Base-by-base conservation (phyloP, 2,329 filamentous ascomycete genomes). In the Phialophora expanda region DNA sequence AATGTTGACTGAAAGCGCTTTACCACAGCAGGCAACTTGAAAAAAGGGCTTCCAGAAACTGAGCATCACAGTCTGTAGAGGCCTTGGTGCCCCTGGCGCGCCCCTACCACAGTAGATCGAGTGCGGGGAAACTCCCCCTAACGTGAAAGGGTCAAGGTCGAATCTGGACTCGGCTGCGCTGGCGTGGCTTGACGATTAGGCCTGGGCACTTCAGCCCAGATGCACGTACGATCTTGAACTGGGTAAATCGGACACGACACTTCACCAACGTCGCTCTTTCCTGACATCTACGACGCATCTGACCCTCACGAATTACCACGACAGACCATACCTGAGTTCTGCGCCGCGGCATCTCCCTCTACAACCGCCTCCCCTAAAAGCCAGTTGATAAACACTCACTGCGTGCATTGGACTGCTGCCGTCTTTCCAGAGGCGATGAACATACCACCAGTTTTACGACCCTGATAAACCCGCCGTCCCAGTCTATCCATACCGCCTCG, bases 91-190 rank as follows among this genome's bases (percentile, higher is more conserved):
- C 38, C 38, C 38, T 44, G 38, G 38, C 38, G 14, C 14, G 38
- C 38, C 38, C 38, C 38, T 44, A 22, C 46, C 20, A 26, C 7
- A 26, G 3, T 55, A 32, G 26, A 55, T 34, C 24, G 53, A 34
- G 53, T 55, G 53, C 53, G 53, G 53, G 53, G 53, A 55, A 32
- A 30, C 17, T 14, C 22, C n/a, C 24, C 28, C 24, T 20, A 30
- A 34, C 53, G 22, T 20, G 28, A 34, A 30, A 17, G 26, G 53
- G 26, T 32, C 28, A 30, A 32, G 24, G 24, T 20, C 14, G 28
- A 34, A 20, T 24, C 53, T 55, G 53, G 50, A 55, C 53, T 55
- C 28, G 53, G 53, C 53, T 55, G 53, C 53, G 28, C n/a, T 55
- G 53, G 53, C 28, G 24, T 55, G 53, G 53, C 53, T 55, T n/a